These are phyloP conservation scores for Graphilbum ipis-grandicollis DNA, from an alignment of 2,329 filamentous ascomycete species.

Conservation along the genomic window DNA sequence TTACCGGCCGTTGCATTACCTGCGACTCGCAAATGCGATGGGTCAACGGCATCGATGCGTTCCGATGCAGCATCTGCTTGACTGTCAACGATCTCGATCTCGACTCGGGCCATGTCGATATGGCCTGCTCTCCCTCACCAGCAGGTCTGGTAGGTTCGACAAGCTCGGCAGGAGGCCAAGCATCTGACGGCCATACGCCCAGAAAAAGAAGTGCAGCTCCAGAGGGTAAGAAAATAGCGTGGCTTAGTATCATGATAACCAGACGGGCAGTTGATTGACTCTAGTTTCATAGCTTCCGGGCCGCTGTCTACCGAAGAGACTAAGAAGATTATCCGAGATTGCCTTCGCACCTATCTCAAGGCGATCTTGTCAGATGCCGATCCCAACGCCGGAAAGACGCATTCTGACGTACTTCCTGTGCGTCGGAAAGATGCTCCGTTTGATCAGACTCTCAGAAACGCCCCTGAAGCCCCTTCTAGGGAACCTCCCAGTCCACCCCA, in stretches of 20 bases:
- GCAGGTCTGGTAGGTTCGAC: too few species aligned
- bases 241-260: too few species aligned
- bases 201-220: too few species aligned
- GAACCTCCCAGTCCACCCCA: neutral
- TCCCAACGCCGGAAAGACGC: neutral
- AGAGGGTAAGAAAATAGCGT: too few species aligned
- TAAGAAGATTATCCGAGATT: conserved; percentile 27
- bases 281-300: neutral
- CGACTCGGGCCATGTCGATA: too few species aligned
- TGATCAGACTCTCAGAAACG: too few species aligned
- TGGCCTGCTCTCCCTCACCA: too few species aligned
- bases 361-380: conserved; percentile 3
- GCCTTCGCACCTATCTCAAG: conserved; percentile 20
- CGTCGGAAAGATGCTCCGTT: too few species aligned
- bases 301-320: conserved; percentile 43
- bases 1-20: conserved; percentile 65
- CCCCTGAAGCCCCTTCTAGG: too few species aligned
- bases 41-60: conserved; percentile 55
- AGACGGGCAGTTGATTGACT: too few species aligned
- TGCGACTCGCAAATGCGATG: conserved; percentile 69
- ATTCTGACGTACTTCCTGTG: too few species aligned
- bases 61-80: conserved; percentile 68
- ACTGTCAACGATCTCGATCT: conserved; percentile 67
- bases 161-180: neutral
- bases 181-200: too few species aligned